These are phyloP conservation scores for Trichoderma hamatum DNA, from an alignment of 2,329 filamentous ascomycete species.

Conservation along the genomic window DNA sequence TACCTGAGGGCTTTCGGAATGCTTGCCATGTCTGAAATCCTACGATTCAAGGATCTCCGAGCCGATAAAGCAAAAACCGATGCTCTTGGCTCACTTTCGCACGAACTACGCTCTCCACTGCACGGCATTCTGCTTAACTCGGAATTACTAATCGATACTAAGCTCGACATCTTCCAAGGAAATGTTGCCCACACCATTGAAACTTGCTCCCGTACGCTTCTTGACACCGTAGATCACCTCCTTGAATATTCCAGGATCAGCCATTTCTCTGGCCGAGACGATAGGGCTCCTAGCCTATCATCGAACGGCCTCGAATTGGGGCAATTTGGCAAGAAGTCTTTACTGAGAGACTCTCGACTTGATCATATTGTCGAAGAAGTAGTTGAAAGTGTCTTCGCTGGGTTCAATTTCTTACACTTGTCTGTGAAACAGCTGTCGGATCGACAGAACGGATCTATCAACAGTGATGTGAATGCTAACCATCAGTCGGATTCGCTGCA, in stretches of 20 bases:
- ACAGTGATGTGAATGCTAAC: constrained; percentile 35
- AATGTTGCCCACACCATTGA: constrained; percentile 54
- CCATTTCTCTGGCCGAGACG: constrained; percentile 34
- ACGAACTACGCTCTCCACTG: constrained; percentile 63
- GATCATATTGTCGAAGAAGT: constrained; percentile 51
- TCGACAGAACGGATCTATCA: constrained; percentile 17
- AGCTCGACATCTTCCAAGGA: constrained; percentile 50
- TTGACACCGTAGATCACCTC: constrained; percentile 58
- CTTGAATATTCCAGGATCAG: constrained; percentile 60
- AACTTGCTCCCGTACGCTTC: constrained; percentile 53
- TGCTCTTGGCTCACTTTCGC: constrained; percentile 62
- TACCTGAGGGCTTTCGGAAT: constrained; percentile 56
- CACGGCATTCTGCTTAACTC: constrained; percentile 61
- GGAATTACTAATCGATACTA: constrained; percentile 57
- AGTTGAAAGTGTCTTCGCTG: constrained; percentile 51
- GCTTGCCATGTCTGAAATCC: constrained; percentile 60
- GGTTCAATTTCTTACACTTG: constrained; percentile 44
- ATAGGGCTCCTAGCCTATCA: background rate
- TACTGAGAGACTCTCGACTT: constrained; percentile 39
- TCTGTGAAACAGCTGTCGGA: constrained; percentile 32
- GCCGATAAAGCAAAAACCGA: constrained; percentile 57
- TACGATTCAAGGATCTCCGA: constrained; percentile 44
- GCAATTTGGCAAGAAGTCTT: constrained; percentile 29
- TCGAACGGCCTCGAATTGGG: background rate
- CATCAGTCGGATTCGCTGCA: constrained; percentile 19